phyloP scores from a whole-genome alignment of 2,329 filamentous ascomycete species.

The Aureobasidium uvarum region DNA sequence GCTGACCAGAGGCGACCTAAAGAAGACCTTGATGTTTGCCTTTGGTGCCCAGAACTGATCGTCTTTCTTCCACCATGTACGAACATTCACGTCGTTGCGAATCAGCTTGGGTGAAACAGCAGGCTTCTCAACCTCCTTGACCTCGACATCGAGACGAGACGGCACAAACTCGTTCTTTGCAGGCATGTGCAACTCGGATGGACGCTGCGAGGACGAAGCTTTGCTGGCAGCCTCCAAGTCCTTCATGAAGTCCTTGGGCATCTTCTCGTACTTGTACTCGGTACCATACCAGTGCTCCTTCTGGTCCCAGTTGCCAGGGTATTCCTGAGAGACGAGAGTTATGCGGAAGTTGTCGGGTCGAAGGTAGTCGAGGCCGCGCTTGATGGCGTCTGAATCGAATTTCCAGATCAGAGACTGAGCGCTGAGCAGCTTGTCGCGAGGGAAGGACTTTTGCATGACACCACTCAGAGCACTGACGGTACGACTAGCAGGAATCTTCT shows the following conservation, averaged over 20 bases:
- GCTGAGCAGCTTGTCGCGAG: conserved; percentile 83
- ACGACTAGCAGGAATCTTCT: conserved; percentile 84
- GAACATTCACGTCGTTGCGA: conserved; percentile 74
- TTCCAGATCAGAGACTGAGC: conserved; percentile 71
- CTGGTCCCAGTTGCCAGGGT: conserved; percentile 77
- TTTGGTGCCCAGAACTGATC: conserved; percentile 98
- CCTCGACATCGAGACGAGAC: conserved; percentile 88
- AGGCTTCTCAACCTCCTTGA: conserved; percentile 80
- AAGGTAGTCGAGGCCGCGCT: conserved; percentile 68
- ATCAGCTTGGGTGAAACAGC: conserved; percentile 74
- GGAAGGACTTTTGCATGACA: conserved; percentile 87
- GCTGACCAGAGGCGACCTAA: conserved; percentile 75
- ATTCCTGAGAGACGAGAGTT: conserved; percentile 76
- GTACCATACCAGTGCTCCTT: conserved; percentile 99
- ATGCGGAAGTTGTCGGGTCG: conserved; percentile 87
- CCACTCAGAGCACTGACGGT: conserved; percentile 84
- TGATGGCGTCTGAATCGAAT: conserved; percentile 76
- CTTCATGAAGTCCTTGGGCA: conserved; percentile 70
- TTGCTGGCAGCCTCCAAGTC: conserved; percentile 66
- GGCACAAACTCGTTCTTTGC: conserved; percentile 96
- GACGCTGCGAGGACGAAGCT: conserved; percentile 55
- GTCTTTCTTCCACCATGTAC: conserved; percentile 98
- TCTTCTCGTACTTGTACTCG: conserved; percentile 80
- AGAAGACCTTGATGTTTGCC: conserved; percentile 77
- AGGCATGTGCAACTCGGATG: conserved; percentile 75